phyloP scores from a whole-genome alignment of 176 grass and related monocot species.

The Poa annua region DNA sequence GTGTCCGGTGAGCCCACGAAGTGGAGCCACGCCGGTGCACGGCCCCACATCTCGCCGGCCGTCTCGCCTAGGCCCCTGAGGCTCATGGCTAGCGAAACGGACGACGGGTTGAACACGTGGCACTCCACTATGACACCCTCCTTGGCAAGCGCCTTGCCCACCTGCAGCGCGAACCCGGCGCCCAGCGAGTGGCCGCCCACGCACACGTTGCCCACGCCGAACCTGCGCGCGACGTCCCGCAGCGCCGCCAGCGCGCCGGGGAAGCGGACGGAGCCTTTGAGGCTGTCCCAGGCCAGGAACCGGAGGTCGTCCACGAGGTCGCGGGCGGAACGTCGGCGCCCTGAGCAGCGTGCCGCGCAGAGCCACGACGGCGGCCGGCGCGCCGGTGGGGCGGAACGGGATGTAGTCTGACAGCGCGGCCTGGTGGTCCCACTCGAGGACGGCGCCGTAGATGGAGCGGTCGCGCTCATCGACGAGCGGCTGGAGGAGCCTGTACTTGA shows the following conservation, averaged over 20 bases:
- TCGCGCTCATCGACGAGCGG: constrained; percentile 65
- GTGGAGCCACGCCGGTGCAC: constrained; percentile 48
- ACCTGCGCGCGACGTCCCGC: constrained; percentile 37
- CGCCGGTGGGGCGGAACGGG: constrained; percentile 57
- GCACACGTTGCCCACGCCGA: constrained; percentile 51
- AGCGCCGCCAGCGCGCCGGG: constrained; percentile 58
- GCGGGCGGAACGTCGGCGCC: constrained; percentile 54
- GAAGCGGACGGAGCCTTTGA: constrained; percentile 85
- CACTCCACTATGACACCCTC: constrained; percentile 76
- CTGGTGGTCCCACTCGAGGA: constrained; percentile 77
- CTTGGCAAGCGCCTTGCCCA: constrained; percentile 82
- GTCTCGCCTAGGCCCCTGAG: constrained; percentile 59
- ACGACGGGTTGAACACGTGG: constrained; percentile 91
- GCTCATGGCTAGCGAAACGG: constrained; percentile 77
- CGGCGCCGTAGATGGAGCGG: constrained; percentile 75
- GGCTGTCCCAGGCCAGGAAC: constrained; percentile 74
- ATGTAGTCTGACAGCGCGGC: constrained; percentile 52
- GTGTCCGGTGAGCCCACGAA: constrained; percentile 28
- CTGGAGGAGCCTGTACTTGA: constrained; percentile 64
- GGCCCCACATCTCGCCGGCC: constrained; percentile 67
- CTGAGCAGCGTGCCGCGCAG: constrained; percentile 73
- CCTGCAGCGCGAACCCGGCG: constrained; percentile 80
- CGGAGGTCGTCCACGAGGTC: constrained; percentile 75
- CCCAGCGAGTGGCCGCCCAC: constrained; percentile 77
- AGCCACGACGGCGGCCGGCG: constrained; percentile 58